Base-by-base conservation (phyloP, 2,329 filamentous ascomycete species). In the Didymella segeticola region DNA sequence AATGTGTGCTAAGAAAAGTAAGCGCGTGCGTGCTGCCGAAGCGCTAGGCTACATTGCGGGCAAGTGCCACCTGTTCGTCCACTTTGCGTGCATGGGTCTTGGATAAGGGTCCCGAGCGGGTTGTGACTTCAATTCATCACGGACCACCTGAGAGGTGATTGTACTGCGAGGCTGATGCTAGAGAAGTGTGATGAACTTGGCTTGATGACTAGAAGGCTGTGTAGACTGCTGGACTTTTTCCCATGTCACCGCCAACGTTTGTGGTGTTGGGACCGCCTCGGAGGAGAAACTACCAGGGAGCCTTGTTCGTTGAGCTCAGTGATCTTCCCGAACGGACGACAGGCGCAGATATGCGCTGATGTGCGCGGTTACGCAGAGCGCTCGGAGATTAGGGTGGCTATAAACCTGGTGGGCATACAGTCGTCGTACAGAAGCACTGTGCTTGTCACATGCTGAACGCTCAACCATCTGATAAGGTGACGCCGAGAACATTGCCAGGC, bases 1-100 rank as follows among this genome's bases (percentile, higher is more conserved):
- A 20, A 43, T 14, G 39, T 53, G 43, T 52, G 54, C 55, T 57
- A 57, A 58, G 56, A 57, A 58, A 52, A 58, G 39, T 50, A 27
- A 11, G 38, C 26, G 36, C 30, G 42, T 57, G 53, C 48, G 36
- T 52, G 30, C 45, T 51, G 23, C 25, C 47, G 42, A 53, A 41
- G n/a, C 42, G 43, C 58, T 59, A 56, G 34, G 37, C 51, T 26
- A 26, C 4, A 39, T 29, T 26, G 27, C 37, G 23, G 33, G 37
- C 46, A 57, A 60, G 60, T 47, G 42, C 53, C 51, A 57, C 45
- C 36, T 31, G 53, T 54, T 57, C 57, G 52, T 56, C 59, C 58
- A 47, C 49, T 41, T 42, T 34, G 59, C 51, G 56, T 51, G 53
- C 49, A 55, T 43, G 47, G 37, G 42, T 36, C 25, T 14, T 19